Evolutionary conservation across 352 stramenopile species (phyloP), one percentile per base, ranked within the genome.

Genomic region (Globisporangium nodosum): DNA sequence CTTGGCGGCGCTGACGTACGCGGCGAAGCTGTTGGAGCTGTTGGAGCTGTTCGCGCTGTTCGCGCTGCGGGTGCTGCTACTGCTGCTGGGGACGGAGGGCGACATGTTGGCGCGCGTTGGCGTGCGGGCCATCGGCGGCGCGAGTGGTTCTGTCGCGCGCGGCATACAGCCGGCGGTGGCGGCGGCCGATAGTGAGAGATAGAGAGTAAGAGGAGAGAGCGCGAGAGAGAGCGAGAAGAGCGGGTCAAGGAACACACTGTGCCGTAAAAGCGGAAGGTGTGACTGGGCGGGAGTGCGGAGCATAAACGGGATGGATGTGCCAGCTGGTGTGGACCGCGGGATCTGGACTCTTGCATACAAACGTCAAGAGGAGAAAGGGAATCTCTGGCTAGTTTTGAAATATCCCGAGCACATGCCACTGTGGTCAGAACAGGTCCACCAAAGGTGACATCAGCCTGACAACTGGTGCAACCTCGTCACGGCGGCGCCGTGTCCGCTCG

Each of bases 1-100:
- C 52, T 65, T 65, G 3, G 59, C 59, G 3, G 48, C 31, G 37
- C 52, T 15, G n/a, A 60, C 46, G 47, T 56, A 60, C 30, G 50
- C 55, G 35, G 46, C 20, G 40, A 56, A 65, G 30, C 46, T 64
- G 11, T 27, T 39, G 42, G 5, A 45, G 30, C 24, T 8, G 18
- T 7, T 40, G 1, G 31, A 8, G 31, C 31, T 35, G 31, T 9
- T 9, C 31, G 35, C 35, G 35, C 35, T 40, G 35, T 8, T 40
- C 16, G 24, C 20, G 50, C 20, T 30, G 39, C 21, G 4, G 31
- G 4, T 3, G 8, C 5, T 35, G 31, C 5, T 35, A 9, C 5
- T 9, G 35, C 8, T 40, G 35, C 9, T 42, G 35, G 35, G 9
- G 35, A 42, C 2, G 11, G 35, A 16, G 3, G 35, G 35, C 35